Conservation (phyloP, 2,329 filamentous ascomycete species). For the Fusarium transvaalense region DNA sequence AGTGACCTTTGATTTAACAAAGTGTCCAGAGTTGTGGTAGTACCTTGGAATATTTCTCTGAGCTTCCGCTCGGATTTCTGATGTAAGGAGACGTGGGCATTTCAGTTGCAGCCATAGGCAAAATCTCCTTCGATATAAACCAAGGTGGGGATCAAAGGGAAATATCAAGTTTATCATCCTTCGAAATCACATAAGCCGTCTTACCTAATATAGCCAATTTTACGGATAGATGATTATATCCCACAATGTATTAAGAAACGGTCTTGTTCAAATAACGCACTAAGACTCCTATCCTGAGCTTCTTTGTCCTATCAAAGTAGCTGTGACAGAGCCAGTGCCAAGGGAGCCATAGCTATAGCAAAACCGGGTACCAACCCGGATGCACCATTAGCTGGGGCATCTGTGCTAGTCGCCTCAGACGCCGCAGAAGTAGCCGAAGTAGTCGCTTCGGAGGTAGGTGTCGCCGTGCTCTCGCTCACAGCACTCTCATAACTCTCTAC, state of each 20-base stretch:
- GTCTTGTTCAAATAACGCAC: not conserved
- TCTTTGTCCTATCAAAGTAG: not conserved
- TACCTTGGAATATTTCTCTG: too few species aligned
- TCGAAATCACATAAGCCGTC: too few species aligned
- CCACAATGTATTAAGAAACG: not conserved
- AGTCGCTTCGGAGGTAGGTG: constrained; percentile 18
- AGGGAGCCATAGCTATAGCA: constrained; percentile 7
- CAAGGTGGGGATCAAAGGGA: too few species aligned
- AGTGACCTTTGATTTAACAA: too few species aligned
- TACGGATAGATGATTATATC: not conserved
- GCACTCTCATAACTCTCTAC: constrained; percentile 51
- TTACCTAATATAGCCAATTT: not conserved
- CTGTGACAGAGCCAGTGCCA: constrained; percentile 17
- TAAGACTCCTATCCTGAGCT: not conserved
- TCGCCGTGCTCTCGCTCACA: constrained; percentile 2
- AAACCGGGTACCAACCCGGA: constrained; percentile 24
- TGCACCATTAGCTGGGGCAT: constrained; percentile 27
- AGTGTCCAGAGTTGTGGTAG: too few species aligned
- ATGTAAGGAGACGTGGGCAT: too few species aligned
- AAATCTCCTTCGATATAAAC: too few species aligned
- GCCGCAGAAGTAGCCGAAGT: constrained; percentile 5
- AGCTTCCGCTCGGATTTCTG: too few species aligned
- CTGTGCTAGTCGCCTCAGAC: constrained; percentile 7
- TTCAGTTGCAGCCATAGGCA: too few species aligned
- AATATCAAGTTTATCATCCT: too few species aligned